Evolutionary conservation across 495 filamentous ascomycete species (phyloP), one percentile per base, ranked within the genome.

Genomic region (Sporormia fimetaria): DNA sequence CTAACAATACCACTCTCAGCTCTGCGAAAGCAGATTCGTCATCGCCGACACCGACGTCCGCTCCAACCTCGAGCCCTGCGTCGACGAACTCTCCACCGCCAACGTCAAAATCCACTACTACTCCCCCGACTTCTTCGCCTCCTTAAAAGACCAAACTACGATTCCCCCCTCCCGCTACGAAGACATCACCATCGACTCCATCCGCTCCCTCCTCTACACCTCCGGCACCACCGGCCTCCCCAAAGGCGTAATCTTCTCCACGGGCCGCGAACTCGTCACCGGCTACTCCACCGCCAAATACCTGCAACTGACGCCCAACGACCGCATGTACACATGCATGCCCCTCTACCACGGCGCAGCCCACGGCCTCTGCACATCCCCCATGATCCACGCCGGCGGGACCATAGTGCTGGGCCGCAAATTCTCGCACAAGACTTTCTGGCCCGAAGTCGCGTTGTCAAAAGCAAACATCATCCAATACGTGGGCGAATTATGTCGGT

Each of bases 171-270:
- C 23, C 2, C 52, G 48, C 15, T 33, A 32, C 12, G 30, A 40
- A 14, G 23, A 36, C 21, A 12, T 45, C 4, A 18, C 22, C 15
- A 12, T 42, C 15, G 49, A 44, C 21, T 41, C 33, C 16, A 16
- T 46, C 6, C 38, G 44, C 16, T 20, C 35, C 7, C 42, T 55
- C 17, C 39, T 55, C 46, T 65, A 63, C 52, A 47, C 32, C 20
- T 52, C 51, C 6, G 70, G 70, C 3, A 74, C 69, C 2, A 74
- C 70, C 1, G 69, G 69, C 1, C 54, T 69, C 33, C 68, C 70
- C 5, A 74, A 74, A 49, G 69, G 57, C 6, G 59, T 60, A 25
- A 36, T 52, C 2, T 59, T 67, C 27, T 39, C 49, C 4, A 42
- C 50, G 0, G 53, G 45, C 15, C 57, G 64, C 6, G 51, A 42